Conservation (phyloP, 78 protist genomes). For the Speleostelium caveatum region DNA sequence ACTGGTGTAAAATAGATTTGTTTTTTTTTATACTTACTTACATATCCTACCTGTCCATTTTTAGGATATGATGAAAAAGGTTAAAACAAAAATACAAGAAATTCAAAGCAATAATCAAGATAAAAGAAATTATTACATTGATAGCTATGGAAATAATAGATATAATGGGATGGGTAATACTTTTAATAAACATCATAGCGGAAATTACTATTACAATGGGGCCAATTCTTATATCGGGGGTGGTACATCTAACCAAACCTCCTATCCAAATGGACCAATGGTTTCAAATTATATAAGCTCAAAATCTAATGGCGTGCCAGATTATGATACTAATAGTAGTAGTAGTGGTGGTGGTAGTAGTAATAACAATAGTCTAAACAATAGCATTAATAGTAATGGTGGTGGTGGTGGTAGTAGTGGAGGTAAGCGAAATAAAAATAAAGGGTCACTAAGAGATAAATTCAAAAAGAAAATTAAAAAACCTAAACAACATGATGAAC, state of each 20-base stretch:
- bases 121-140: too few relatives aligned
- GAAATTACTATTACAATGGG: too few relatives aligned
- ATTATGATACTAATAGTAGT: too few relatives aligned
- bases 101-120: not conserved
- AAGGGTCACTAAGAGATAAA: not conserved
- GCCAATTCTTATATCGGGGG: too few relatives aligned
- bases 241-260: too few relatives aligned
- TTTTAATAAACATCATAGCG: too few relatives aligned
- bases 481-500: conserved; percentile 2
- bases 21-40: not conserved
- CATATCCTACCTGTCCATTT: not conserved
- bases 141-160: too few relatives aligned
- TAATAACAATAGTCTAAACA: not conserved
- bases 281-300: too few relatives aligned
- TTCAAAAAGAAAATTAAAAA: not conserved
- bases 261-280: too few relatives aligned
- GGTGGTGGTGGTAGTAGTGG: not conserved
- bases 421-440: not conserved
- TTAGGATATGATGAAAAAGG: conserved; percentile 31
- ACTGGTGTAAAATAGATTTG: not conserved
- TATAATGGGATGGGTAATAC: too few relatives aligned
- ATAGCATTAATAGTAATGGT: not conserved
- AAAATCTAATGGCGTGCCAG: too few relatives aligned
- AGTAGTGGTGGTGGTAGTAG: not conserved
- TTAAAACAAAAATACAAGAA: conserved; percentile 1